Base-by-base conservation (phyloP, 2,329 filamentous ascomycete genomes). In the Alternaria sp. region DNA sequence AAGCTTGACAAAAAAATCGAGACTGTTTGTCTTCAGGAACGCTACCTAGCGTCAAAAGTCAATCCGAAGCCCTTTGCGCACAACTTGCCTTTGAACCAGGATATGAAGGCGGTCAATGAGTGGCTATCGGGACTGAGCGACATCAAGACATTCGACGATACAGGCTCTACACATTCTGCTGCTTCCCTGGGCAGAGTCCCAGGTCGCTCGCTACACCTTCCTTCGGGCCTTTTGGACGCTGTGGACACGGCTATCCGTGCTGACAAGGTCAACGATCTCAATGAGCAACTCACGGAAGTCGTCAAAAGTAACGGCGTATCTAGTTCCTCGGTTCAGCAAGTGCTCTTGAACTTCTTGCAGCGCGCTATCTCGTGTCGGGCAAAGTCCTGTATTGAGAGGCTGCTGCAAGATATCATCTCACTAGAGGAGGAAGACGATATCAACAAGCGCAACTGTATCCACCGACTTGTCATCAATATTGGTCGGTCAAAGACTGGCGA, bases 1-100 rank as follows among this genome's bases (percentile, higher is more conserved):
- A 99, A 99, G 81, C 83, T 97, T 46, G 95, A 99, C 81, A 99
- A 99, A 82, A 97, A 96, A 81, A 87, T 97, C 3, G 86, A 90
- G 1, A 86, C 87, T 46, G 87, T 89, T 4, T 86, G 89, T 51
- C 90, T 92, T 0, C 94, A 97, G 81, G 89, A 92, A 75, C 88
- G 89, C 59, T 99, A 98, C 74, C 85, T 99, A 61, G 88, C 91
- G 41, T 93, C 93, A 47, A 97, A 96, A 81, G 94, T 99, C 58
- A 92, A 97, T 68, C 89, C 92, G 2, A 90, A 89, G 66, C 88
- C 92, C 0, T 99, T 99, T 79, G 92, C 94, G 18, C 94, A 92
- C 63, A 94, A 91, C 68, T 76, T 82, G 24, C 82, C 84, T 36
- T 79, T 90, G 16, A 81, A 82, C 41, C 79, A 85, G 61, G 84